Evolutionary conservation across 371 early-diverging fungal genomes (phyloP).

Genomic region (Lichtheimia hyalospora): DNA sequence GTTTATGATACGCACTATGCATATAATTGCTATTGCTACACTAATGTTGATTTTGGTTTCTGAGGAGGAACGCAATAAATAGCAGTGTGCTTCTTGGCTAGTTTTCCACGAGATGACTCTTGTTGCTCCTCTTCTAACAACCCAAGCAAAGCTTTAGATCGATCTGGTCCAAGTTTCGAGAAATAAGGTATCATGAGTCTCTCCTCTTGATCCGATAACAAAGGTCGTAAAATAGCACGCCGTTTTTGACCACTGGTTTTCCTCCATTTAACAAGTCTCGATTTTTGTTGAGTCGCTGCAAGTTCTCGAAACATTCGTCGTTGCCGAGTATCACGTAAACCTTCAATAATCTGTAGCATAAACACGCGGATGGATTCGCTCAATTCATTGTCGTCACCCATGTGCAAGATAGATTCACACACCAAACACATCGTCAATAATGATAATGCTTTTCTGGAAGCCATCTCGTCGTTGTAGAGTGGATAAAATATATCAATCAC

Average conservation of each 20-base stretch:
- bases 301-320: conserved; percentile 7
- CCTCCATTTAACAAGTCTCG: conserved; percentile 10
- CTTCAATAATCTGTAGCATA: conserved; percentile 20
- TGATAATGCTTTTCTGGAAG: neutral
- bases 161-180: too few species aligned
- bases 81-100: too few species aligned
- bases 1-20: too few species aligned
- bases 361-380: conserved; percentile 15
- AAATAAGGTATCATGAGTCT: neutral
- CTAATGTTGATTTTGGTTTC: too few species aligned
- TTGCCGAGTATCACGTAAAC: conserved; percentile 5
- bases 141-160: too few species aligned
- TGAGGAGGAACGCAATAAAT: too few species aligned
- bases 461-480: conserved; percentile 4
- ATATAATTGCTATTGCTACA: too few species aligned
- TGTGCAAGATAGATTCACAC: conserved; percentile 9
- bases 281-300: conserved; percentile 4
- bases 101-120: too few species aligned
- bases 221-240: conserved; percentile 9
- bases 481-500: conserved; percentile 16
- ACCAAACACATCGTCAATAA: conserved; percentile 14
- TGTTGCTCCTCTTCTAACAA: too few species aligned
- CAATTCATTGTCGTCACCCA: conserved; percentile 1
- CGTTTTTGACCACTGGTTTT: conserved; percentile 10
- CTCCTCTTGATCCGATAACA: conserved; percentile 2